These are phyloP conservation scores for Parastagonospora nodorum DNA, from an alignment of 2,329 filamentous ascomycete species.

Conservation along the genomic window DNA sequence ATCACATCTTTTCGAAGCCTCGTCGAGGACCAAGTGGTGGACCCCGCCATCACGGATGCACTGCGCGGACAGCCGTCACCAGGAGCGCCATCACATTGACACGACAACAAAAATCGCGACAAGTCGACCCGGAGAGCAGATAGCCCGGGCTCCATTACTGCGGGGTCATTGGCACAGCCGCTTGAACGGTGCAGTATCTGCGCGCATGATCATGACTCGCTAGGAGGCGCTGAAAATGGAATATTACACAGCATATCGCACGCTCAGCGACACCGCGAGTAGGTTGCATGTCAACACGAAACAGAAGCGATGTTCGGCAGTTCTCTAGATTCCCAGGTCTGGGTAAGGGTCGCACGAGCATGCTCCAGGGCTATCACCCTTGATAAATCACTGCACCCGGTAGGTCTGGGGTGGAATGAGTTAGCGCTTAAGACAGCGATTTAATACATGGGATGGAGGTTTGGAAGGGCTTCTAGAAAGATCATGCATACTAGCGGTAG, in stretches of 20 bases:
- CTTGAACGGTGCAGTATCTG: not conserved
- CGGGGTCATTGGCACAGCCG: constrained; percentile 1
- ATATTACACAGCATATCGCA: constrained; percentile 2
- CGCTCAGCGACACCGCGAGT: not conserved
- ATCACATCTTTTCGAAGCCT: constrained; percentile 2
- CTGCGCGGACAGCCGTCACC: constrained; percentile 5
- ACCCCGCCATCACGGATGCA: constrained; percentile 4
- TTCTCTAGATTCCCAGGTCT: not conserved
- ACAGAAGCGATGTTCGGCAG: not conserved
- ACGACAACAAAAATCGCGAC: not conserved
- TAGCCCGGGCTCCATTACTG: not conserved
- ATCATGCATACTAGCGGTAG: not conserved
- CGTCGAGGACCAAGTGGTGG: constrained; percentile 2
- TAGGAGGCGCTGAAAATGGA: not conserved
- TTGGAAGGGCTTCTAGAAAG: constrained; percentile 1
- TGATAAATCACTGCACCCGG: too few relatives aligned
- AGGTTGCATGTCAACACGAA: not conserved
- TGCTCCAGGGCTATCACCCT: too few relatives aligned
- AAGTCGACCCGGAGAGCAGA: too few relatives aligned
- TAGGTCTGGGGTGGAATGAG: too few relatives aligned
- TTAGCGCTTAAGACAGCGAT: not conserved
- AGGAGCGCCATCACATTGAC: not conserved
- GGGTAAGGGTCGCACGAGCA: not conserved
- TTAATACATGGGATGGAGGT: not conserved
- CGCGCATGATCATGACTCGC: constrained; percentile 7